Evolutionary conservation across 108 stramenopile genomes (phyloP).

Genomic region (Nannochloropsis granulata): DNA sequence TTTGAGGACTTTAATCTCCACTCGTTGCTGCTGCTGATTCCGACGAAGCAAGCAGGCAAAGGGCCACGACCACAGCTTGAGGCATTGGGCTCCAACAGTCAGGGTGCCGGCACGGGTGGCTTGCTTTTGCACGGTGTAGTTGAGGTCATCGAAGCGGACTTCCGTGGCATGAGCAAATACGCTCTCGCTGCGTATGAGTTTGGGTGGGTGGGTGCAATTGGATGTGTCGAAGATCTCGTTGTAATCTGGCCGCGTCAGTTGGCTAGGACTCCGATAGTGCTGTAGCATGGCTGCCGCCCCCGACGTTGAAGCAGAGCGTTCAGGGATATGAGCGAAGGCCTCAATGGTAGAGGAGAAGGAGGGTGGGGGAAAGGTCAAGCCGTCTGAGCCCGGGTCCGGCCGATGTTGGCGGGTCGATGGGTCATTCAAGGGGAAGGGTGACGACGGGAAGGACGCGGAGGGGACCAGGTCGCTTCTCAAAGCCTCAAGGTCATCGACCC

Average conservation of each 20-base stretch:
- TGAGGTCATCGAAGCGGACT: conserved; percentile 10
- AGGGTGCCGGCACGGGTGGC: background rate
- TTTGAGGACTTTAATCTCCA: conserved; percentile 31
- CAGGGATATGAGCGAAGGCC: background rate
- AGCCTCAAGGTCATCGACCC: background rate
- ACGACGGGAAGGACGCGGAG: background rate
- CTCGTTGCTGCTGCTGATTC: background rate
- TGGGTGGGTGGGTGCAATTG: background rate
- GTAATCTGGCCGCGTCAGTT: background rate
- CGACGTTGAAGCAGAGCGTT: background rate
- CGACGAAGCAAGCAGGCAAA: background rate
- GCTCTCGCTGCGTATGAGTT: background rate
- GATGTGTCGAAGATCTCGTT: background rate
- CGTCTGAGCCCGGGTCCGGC: background rate
- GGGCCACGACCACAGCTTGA: background rate
- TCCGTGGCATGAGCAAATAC: background rate
- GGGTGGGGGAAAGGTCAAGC: background rate
- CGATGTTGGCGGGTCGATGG: background rate
- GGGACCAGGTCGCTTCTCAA: background rate
- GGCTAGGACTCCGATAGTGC: background rate
- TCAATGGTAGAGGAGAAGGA: no score
- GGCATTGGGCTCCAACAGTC: conserved; percentile 7
- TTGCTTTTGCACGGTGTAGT: conserved; percentile 4
- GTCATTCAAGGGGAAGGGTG: background rate
- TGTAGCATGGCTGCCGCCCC: background rate